Percentiles rank a stretch among this genome's conserved stretches.
Evolutionary conservation across 2,329 filamentous ascomycete species (phyloP).

Genomic region (Venturia oleaginea): DNA sequence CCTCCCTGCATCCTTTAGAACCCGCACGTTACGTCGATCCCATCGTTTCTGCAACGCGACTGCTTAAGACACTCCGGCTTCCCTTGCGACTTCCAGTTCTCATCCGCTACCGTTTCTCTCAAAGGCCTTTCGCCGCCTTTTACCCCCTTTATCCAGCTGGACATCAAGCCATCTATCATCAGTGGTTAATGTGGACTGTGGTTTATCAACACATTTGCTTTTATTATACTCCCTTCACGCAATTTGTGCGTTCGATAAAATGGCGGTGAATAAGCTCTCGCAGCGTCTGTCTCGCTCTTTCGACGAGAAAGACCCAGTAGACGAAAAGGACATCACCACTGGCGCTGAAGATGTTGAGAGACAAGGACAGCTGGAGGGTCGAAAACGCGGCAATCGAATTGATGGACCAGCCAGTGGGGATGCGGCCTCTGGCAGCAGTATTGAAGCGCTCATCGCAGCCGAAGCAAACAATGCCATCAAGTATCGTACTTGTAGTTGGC

Average conservation of each 20-base stretch:
- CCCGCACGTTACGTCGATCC: not conserved
- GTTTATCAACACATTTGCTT: conserved; percentile 1
- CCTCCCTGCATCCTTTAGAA: not conserved
- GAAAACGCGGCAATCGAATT: conserved; percentile 33
- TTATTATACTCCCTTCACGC: conserved; percentile 29
- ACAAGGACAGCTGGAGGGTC: not conserved
- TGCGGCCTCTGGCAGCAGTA: conserved; percentile 33
- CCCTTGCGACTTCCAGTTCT: not conserved
- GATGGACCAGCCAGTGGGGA: conserved; percentile 29
- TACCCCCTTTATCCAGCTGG: not conserved
- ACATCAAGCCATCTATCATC: not conserved
- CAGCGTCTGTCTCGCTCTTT: not conserved
- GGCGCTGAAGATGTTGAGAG: conserved; percentile 22
- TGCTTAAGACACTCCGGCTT: not conserved
- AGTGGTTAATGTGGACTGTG: conserved; percentile 12
- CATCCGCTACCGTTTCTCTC: not conserved
- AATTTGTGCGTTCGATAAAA: conserved; percentile 40
- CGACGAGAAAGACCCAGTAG: not conserved
- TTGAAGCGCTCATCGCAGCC: conserved; percentile 62
- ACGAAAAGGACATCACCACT: conserved; percentile 8
- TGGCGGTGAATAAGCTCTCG: conserved; percentile 36
- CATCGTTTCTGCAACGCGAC: not conserved
- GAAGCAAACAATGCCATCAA: conserved; percentile 75
- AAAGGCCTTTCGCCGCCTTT: not conserved
- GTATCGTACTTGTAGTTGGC: conserved; percentile 90